Evolutionary conservation across 306 rosid species (phyloP), one percentile per base, ranked within the genome.

Genomic region (Cercis canadensis): DNA sequence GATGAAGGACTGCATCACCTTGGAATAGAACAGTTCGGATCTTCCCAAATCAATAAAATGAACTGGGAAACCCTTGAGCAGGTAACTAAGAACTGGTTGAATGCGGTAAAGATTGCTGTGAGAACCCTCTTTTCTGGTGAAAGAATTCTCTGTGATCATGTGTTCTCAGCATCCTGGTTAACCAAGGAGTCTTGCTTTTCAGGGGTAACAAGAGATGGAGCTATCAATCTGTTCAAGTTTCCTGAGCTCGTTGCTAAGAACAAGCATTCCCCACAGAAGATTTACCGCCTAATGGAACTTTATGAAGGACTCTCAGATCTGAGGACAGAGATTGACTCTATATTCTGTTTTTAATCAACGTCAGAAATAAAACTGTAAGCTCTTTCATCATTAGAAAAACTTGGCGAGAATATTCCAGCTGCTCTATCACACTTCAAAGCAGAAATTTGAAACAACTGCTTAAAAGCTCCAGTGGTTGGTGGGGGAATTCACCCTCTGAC

Each of bases 221-320:
- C 97, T 0, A 4, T 32, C 7, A 39, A 16, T 6, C 82, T 93
- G 67, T 87, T 93, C 41, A 74, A 68, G 11, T 93, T 93, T 78
- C 97, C 97, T 6, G 98, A 88, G 70, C 34, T 80, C 67, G 97
- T 89, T 18, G 86, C 84, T 11, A 93, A 85, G 69, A 77, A 70
- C 82, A 90, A 89, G 92, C 90, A 89, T 77, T 37, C 96, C 1
- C 87, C 87, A 0, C 97, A 94, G 70, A 94, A 87, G 60, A 78
- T 90, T 75, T 93, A 90, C 78, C 82, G 78, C 29, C 74, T 63
- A 2, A 70, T 93, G 6, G 92, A 93, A 47, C 8, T 93, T n/a
- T 93, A 90, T 79, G 87, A 85, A 53, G 89, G 87, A 1, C 75
- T 93, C 12, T 73, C 73, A 2, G 87, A 88, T 3, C 65, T 78